Evolutionary conservation across 78 protist genomes (phyloP).

Genomic region (Pelomyxa schiedti): DNA sequence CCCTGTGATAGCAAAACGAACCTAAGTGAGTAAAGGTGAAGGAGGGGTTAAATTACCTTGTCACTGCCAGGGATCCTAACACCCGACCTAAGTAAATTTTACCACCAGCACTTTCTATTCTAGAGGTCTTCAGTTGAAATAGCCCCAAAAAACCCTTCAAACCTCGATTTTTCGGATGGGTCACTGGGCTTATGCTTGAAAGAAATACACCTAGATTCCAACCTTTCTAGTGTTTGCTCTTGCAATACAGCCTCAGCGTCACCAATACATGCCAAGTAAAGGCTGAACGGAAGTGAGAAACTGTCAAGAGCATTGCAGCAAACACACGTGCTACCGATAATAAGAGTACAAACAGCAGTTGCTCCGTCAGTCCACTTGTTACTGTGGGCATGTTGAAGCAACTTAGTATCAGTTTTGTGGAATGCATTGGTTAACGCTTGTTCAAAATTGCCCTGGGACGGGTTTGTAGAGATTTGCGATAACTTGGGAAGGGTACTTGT

Average conservation of each 20-base stretch:
- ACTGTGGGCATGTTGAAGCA: not conserved
- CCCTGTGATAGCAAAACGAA: too few relatives aligned
- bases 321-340: not conserved
- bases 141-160: too few relatives aligned
- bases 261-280: not conserved
- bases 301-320: not conserved
- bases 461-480: too few relatives aligned
- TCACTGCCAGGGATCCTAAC: constrained; percentile 44
- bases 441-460: too few relatives aligned
- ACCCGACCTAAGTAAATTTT: constrained; percentile 46
- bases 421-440: not conserved
- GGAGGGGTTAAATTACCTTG: too few relatives aligned
- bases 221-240: not conserved
- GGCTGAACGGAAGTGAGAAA: not conserved
- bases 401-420: not conserved
- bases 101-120: constrained; percentile 40
- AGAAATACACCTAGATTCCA: not conserved
- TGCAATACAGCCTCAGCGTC: not conserved
- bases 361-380: not conserved
- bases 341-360: not conserved
- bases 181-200: not conserved
- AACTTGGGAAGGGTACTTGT: too few relatives aligned
- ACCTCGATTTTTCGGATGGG: not conserved
- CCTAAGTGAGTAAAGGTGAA: too few relatives aligned
- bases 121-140: too few relatives aligned